Evolutionary conservation across 2,329 filamentous ascomycete genomes (phyloP).

Genomic region (Dichotomopilus funicola): DNA sequence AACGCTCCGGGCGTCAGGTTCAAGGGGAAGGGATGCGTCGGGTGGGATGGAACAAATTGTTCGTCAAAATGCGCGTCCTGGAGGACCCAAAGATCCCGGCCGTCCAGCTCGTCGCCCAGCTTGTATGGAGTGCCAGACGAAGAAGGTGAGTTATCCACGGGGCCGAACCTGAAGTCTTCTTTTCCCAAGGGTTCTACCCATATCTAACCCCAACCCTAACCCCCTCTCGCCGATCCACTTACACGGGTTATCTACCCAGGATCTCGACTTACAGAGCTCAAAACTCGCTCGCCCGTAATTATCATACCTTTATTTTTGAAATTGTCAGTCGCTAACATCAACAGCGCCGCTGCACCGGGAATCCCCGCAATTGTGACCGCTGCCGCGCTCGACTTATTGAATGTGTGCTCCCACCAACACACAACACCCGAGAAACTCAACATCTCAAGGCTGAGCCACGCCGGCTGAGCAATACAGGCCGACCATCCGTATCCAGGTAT

Average conservation of each 20-base stretch:
- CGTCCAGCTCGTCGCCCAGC: conserved; percentile 3
- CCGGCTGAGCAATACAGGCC: not conserved
- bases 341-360: conserved; percentile 13
- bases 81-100: not conserved
- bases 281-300: not conserved
- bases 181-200: too few species aligned
- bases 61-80: conserved; percentile 7
- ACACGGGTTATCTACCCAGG: too few species aligned
- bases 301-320: not conserved
- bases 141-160: conserved; percentile 2
- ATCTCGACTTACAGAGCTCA: not conserved
- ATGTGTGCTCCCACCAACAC: conserved; percentile 1
- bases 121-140: conserved; percentile 8
- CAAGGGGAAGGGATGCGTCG: not conserved
- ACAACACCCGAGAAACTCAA: not conserved
- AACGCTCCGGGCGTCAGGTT: conserved; percentile 4
- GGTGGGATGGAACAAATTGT: conserved; percentile 12
- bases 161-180: too few species aligned
- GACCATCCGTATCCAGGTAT: too few species aligned
- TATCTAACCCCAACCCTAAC: not conserved
- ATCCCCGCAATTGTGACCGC: conserved; percentile 7
- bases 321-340: not conserved
- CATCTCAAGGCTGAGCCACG: too few species aligned
- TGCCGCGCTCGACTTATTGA: conserved; percentile 8
- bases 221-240: not conserved